Percentiles rank a stretch among this genome's conserved stretches.
phyloP scores from a whole-genome alignment of 192 early-diverging fungal genomes.

The Coemansia sp. region DNA sequence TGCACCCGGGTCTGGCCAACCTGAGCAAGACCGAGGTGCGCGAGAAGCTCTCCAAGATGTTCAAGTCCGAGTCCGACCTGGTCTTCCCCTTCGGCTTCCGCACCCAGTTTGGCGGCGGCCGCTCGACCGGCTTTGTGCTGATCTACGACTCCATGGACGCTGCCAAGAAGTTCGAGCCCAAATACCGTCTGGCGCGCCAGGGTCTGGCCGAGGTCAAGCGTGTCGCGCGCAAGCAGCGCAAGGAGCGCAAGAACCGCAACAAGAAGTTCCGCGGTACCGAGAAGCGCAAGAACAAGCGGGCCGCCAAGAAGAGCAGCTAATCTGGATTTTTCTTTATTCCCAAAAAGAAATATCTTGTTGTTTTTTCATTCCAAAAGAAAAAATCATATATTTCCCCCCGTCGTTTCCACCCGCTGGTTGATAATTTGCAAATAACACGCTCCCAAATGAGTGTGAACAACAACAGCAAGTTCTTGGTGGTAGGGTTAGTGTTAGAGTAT shows the following conservation, averaged over 20 bases:
- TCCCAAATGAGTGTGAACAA: no score
- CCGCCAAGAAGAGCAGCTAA: slow-evolving; percentile 26
- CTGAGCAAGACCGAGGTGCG: slow-evolving; percentile 88
- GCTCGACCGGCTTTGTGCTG: slow-evolving; percentile 90
- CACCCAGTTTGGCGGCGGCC: slow-evolving; percentile 95
- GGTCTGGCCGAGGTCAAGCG: slow-evolving; percentile 63
- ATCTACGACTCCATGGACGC: slow-evolving; percentile 94
- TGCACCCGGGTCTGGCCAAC: slow-evolving; percentile 92
- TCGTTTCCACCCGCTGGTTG: no score
- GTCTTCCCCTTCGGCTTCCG: slow-evolving; percentile 94
- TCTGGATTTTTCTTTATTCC: no score
- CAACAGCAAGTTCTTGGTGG: no score
- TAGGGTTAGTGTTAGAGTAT: no score
- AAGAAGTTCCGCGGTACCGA: slow-evolving; percentile 99
- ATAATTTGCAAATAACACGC: no score
- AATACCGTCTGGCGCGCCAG: slow-evolving; percentile 86
- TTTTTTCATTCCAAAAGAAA: no score
- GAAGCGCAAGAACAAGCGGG: slow-evolving; percentile 72
- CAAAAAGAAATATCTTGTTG: no score
- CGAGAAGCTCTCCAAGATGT: slow-evolving; percentile 91
- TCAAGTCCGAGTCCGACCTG: slow-evolving; percentile 85
- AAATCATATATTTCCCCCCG: no score
- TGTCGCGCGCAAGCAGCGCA: slow-evolving; percentile 93
- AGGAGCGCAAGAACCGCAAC: slow-evolving; percentile 97
- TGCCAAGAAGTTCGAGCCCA: slow-evolving; percentile 98